Conservation (phyloP, 75 land plant genomes). For the Picea sitchensis region DNA sequence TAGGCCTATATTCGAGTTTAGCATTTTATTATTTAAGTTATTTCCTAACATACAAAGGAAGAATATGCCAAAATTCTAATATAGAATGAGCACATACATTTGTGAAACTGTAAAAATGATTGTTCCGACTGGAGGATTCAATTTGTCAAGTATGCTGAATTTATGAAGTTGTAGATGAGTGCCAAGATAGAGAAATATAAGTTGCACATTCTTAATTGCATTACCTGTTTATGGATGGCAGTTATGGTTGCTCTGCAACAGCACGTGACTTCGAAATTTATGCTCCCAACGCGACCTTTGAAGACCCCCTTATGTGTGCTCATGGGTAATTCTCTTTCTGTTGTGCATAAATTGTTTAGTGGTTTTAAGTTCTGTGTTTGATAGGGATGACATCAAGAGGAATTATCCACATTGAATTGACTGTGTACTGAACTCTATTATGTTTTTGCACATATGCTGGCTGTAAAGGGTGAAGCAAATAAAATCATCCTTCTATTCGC, state of each 20-base stretch:
- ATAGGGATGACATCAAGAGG: neutral
- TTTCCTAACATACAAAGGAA: neutral
- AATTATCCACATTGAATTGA: neutral
- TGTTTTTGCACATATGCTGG: neutral
- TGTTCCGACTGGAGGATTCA: neutral
- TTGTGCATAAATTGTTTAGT: neutral
- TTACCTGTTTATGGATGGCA: slow-evolving; percentile 13
- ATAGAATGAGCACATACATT: neutral
- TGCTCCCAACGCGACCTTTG: slow-evolving; percentile 86
- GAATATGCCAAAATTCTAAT: neutral
- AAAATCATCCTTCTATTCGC: slow-evolving; percentile 91
- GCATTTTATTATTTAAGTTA: neutral
- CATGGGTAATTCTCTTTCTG: slow-evolving; percentile 48
- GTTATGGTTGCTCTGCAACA: slow-evolving; percentile 69
- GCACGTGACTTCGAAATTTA: slow-evolving; percentile 83
- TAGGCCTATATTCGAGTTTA: neutral
- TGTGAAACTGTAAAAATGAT: neutral
- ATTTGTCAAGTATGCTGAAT: neutral
- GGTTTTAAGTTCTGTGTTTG: neutral
- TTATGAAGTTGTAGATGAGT: slow-evolving; percentile 7
- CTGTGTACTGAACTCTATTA: neutral
- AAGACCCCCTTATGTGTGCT: slow-evolving; percentile 91
- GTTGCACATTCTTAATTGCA: neutral
- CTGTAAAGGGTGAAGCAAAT: slow-evolving; percentile 73
- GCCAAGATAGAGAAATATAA: neutral